Percentiles rank a stretch among this genome's conserved stretches.
These are phyloP conservation scores for Rosellinia necatrix DNA, from an alignment of 2,329 filamentous ascomycete species.

Conservation along the genomic window DNA sequence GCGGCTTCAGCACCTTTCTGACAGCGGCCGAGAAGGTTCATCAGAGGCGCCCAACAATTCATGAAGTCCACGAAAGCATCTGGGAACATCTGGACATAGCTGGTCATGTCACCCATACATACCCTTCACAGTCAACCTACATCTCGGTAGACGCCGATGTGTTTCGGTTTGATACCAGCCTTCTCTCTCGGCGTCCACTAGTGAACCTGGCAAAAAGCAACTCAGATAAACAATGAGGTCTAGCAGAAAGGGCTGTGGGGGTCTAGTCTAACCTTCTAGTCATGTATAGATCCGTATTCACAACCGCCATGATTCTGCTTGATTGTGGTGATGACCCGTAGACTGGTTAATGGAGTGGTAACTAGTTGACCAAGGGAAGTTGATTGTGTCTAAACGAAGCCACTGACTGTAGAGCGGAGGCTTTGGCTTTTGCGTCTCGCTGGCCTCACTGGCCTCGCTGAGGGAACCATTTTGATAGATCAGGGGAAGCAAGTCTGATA, in stretches of 20 bases:
- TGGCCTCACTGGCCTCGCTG: neutral
- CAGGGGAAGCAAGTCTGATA: conserved; percentile 2
- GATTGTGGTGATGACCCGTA: conserved; percentile 1
- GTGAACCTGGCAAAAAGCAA: too few species aligned
- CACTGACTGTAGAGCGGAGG: neutral
- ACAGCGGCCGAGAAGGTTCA: conserved; percentile 65
- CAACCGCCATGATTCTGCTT: neutral
- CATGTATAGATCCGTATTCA: neutral
- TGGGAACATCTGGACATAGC: conserved; percentile 75
- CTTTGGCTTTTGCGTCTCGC: conserved; percentile 1
- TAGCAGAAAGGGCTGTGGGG: neutral
- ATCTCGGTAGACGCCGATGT: conserved; percentile 81
- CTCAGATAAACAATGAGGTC: conserved; percentile 3
- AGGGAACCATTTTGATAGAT: conserved; percentile 1
- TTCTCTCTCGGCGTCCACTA: conserved; percentile 71
- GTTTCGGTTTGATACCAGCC: conserved; percentile 82
- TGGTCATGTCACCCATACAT: conserved; percentile 71
- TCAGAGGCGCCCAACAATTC: conserved; percentile 70
- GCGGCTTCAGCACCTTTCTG: conserved; percentile 73
- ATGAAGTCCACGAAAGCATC: conserved; percentile 78
- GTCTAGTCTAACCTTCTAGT: neutral
- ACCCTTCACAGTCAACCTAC: conserved; percentile 75
- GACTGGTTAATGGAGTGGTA: neutral
- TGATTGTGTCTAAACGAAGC: conserved; percentile 1
- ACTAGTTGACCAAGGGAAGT: conserved; percentile 1